These are phyloP conservation scores for Cokeromyces recurvatus DNA, from an alignment of 371 early-diverging fungal genomes.

Conservation along the genomic window DNA sequence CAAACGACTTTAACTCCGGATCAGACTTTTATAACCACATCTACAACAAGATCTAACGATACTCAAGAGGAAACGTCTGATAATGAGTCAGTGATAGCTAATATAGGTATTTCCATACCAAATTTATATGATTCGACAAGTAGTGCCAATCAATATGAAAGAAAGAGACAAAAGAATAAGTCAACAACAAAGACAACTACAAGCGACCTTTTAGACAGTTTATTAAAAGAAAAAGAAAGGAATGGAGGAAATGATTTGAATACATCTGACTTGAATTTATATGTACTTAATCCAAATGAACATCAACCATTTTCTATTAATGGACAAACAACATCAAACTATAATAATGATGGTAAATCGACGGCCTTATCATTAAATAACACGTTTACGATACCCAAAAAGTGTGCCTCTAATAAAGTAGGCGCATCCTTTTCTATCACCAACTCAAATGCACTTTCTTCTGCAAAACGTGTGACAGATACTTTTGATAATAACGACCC, in stretches of 20 bases:
- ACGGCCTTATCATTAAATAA: not conserved
- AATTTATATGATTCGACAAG: no score
- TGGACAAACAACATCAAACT: not conserved
- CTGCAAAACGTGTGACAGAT: constrained; percentile 1
- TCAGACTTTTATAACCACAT: no score
- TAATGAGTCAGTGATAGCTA: no score
- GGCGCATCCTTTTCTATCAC: constrained; percentile 1
- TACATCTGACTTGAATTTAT: constrained; percentile 4
- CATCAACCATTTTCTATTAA: constrained; percentile 1
- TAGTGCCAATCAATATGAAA: no score
- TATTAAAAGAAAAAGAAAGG: not conserved
- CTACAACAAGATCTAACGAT: not conserved
- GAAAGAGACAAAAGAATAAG: not conserved
- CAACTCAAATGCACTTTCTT: not conserved
- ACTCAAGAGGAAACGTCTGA: no score
- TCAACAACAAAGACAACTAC: not conserved
- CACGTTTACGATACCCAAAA: not conserved
- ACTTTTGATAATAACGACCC: not conserved
- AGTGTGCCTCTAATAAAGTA: not conserved
- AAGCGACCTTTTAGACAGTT: not conserved
- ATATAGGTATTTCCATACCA: no score
- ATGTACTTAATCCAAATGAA: constrained; percentile 2
- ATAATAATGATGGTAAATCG: not conserved
- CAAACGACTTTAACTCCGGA: constrained; percentile 6
- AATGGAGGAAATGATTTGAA: not conserved